Conservation (phyloP, 495 filamentous ascomycete genomes). For the Penicillium verhagenii region DNA sequence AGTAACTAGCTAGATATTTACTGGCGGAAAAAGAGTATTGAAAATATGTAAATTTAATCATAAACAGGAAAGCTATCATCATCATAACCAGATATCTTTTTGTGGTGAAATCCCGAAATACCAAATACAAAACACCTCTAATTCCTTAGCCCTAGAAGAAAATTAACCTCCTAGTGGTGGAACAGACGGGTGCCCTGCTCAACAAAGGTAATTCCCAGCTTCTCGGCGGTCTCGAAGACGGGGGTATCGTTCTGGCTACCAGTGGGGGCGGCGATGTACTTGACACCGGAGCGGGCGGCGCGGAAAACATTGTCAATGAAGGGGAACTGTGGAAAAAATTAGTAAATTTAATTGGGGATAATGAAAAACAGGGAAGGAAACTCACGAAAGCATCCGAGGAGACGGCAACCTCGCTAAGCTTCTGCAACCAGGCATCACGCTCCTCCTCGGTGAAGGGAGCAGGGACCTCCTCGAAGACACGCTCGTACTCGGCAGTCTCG, state of each 20-base stretch:
- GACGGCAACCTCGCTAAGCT: constrained; percentile 78
- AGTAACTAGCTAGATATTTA: too few species aligned
- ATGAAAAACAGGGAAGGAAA: constrained; percentile 15
- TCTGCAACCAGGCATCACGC: constrained; percentile 75
- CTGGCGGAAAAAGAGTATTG: too few species aligned
- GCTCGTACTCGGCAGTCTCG: constrained; percentile 84
- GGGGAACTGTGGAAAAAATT: constrained; percentile 67
- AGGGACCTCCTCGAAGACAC: constrained; percentile 90
- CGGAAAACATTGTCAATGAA: constrained; percentile 98
- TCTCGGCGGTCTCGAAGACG: constrained; percentile 90
- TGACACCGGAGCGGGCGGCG: constrained; percentile 80
- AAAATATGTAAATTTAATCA: constrained; percentile 27
- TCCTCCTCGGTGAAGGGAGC: constrained; percentile 78
- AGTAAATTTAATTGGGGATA: constrained; percentile 9
- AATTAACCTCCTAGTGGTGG: constrained; percentile 76
- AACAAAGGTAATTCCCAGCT: constrained; percentile 86
- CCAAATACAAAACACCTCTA: neutral
- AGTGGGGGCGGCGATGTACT: constrained; percentile 90
- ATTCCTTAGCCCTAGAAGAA: neutral
- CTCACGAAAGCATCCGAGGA: constrained; percentile 94
- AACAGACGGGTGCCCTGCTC: constrained; percentile 86
- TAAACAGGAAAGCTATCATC: constrained; percentile 30
- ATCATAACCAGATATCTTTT: constrained; percentile 29
- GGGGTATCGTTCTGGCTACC: constrained; percentile 90
- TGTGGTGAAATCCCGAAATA: constrained; percentile 6